Evolutionary conservation across 345 rosid genomes (phyloP).

Genomic region (Clarkia xantiana): DNA sequence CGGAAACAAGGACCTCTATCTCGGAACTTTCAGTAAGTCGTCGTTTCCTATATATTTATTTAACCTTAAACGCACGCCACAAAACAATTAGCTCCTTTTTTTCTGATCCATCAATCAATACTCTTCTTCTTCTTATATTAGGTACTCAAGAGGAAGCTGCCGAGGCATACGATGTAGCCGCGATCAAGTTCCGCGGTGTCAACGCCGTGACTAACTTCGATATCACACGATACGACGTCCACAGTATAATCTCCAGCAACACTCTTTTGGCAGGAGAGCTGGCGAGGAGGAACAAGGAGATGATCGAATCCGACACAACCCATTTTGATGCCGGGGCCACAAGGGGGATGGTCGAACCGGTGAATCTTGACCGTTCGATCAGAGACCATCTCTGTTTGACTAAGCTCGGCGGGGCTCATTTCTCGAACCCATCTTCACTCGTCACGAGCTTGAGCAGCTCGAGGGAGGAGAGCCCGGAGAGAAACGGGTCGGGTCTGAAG

Average conservation of each 20-base stretch:
- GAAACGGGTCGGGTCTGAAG: constrained; percentile 19
- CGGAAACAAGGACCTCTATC: constrained; percentile 83
- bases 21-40: constrained; percentile 64
- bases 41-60: no score
- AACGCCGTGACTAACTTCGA: constrained; percentile 76
- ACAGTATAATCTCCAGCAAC: constrained; percentile 58
- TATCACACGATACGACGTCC: constrained; percentile 59
- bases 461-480: constrained; percentile 55
- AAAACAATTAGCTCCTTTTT: no score
- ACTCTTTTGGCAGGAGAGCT: constrained; percentile 60
- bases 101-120: no score
- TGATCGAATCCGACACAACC: not conserved
- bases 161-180: constrained; percentile 69
- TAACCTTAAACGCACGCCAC: no score
- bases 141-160: constrained; percentile 90
- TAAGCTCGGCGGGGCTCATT: constrained; percentile 17
- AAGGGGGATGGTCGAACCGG: constrained; percentile 22
- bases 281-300: constrained; percentile 42
- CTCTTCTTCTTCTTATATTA: no score
- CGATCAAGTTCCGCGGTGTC: constrained; percentile 61
- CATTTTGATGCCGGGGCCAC: no score
- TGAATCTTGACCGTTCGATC: constrained; percentile 15
- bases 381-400: constrained; percentile 3
- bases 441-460: constrained; percentile 55
- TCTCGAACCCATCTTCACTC: constrained; percentile 43